Evolutionary conservation across 140 eudicot genomes (phyloP), one percentile per base, ranked within the genome.

Genomic region (Erigeron philadelphicus): DNA sequence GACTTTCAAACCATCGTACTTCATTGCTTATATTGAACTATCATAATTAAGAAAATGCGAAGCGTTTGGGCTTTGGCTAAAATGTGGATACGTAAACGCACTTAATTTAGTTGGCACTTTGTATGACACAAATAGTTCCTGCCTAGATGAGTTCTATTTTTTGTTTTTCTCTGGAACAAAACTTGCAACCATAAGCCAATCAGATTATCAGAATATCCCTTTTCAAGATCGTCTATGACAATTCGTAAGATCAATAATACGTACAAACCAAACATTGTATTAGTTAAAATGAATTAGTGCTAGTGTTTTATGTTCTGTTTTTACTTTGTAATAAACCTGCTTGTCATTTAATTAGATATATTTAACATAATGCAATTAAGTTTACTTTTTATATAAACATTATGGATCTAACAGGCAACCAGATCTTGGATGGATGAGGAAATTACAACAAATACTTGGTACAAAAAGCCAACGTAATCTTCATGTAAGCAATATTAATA

Each of bases 361-460:
- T 50, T 5, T 9, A 50, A 50, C 19, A n/a, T 50, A 6, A 13
- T 50, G 8, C 57, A 6, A 15, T 50, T 9, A 18, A 50, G 57
- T 0, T 16, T 16, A 49, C 56, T 49, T 16, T 49, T 15, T n/a
- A 11, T 49, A n/a, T 49, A 49, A n/a, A 11, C 13, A 49, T 58
- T 58, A 25, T 68, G 56, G 75, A 46, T 25, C 58, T n/a, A 77
- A 75, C 84, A 93, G 99, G 76, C 99, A 93, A 74, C 99, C 99
- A 72, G 96, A 93, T 76, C 79, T 93, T 50, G 99, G 99, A 70
- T 93, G 87, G 87, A 93, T 93, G 95, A 86, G 90, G 79, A 85
- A 86, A 81, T 75, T 93, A 73, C 90, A 93, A 81, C 96, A 93
- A 73, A 93, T 93, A 65, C 96, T 93, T 81, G 99, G 99, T 62